Evolutionary conservation across 2,329 filamentous ascomycete genomes (phyloP), one percentile per base, ranked within the genome.

Genomic region (Cladosporium cucumerinum): DNA sequence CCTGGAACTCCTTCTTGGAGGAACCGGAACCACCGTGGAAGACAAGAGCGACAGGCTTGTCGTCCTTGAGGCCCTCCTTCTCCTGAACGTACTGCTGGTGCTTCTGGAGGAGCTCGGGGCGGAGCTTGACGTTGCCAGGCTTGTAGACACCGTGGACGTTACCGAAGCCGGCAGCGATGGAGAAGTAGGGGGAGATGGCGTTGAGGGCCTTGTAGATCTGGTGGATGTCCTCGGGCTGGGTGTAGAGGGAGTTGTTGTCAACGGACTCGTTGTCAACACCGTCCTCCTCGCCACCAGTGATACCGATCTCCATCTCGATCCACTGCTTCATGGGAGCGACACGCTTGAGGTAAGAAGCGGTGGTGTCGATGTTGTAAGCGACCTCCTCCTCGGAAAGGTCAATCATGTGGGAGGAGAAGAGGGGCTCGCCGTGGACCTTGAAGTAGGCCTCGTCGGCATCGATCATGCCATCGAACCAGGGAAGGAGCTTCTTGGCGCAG

Each of bases 81-180:
- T 94, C 87, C 81, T 92, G 87, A 80, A 97, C 92, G 81, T 90
- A 92, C 70, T 85, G 85, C 85, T 99, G 95, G 88, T 99, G 95
- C 90, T 98, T 97, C 81, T 87, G 86, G 74, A 99, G 91, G 61
- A 99, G 89, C 83, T 96, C 92, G 65, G 95, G 95, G 84, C 96
- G 93, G 70, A 99, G 89, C 83, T 92, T 92, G 82, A 98, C 95
- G 82, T 98, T 98, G 74, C 93, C 91, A 66, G 93, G 93, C 87
- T 97, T 96, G 89, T 98, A 98, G 75, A 99, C 94, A 81, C 95
- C 95, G 85, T 99, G 95, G 67, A 98, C 95, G 81, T 99, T 99
- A 73, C 95, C 95, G 84, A 99, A 99, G 72, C 93, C 95, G 76
- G 95, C 95, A 72, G 94, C 94, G 75, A 98, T 97, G 78, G 92